Base-by-base conservation (phyloP, 805 yeast genomes). In the Lipomyces spencermartinsiae region DNA sequence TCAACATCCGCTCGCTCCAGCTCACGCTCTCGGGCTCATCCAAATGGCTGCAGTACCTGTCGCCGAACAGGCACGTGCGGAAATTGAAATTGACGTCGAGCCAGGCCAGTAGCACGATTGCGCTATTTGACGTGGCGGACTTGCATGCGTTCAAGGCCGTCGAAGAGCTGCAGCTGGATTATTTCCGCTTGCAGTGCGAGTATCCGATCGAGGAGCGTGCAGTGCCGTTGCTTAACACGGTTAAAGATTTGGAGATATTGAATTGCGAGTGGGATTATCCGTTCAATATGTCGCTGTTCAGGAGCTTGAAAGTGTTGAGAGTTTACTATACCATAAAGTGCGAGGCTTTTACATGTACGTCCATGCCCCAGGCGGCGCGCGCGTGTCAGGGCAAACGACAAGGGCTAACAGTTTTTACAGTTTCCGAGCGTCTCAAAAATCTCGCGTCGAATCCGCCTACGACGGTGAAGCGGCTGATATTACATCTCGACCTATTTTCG, bases 261-360 rank as follows among this genome's bases (percentile, higher is more conserved):
- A 64, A 69, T 46, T 69, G 72, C 58, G 71, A 68, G 59, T 69
- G 72, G 72, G 60, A 68, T 31, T 69, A 64, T 53, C 72, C 72
- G n/a, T 69, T 69, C 56, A 59, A 57, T n/a, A 39, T 67, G 64
- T 67, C 71, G 46, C 35, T 59, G 22, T 69, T 69, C 51, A 34
- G 29, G 31, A 64, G 49, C 14, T 54, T 69, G 34, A 58, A 51
- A 9, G 33, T 19, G 5, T 56, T 69, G 29, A 58, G 56, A 4
- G 71, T 68, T 12, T 43, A 16, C 34, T 69, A 69, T 35, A 54
- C 68, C 14, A 58, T 60, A 49, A 64, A 66, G 31, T 53, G 66
- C 58, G 72, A 69, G 54, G 66, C 72, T 8, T 69, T 69, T 35
- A 69, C 71, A 25, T 69, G 68, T 65, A 25, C 2, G 59, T 46